Conservation (phyloP, 768 basidiomycete species). For the Tricholoma hemisulphureum region DNA sequence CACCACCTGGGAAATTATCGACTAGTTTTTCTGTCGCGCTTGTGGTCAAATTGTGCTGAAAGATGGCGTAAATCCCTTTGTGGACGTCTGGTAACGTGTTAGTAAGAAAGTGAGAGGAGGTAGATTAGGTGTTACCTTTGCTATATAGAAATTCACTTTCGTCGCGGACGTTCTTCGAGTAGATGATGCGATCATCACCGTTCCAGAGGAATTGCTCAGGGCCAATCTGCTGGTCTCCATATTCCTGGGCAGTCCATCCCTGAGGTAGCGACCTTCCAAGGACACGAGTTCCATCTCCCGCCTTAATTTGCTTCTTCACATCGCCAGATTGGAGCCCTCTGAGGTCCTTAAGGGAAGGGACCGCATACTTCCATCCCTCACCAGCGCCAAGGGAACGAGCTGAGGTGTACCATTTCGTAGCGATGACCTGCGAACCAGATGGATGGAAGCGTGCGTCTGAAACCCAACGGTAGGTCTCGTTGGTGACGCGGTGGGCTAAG, state of each 20-base stretch:
- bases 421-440: slow-evolving; percentile 56
- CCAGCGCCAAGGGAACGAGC: slow-evolving; percentile 64
- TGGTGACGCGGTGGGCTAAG: slow-evolving; percentile 54
- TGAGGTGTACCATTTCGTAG: slow-evolving; percentile 80
- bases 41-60: slow-evolving; percentile 61
- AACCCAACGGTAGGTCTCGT: slow-evolving; percentile 73
- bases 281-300: slow-evolving; percentile 51
- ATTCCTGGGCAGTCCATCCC: slow-evolving; percentile 60
- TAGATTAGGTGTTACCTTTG: slow-evolving; percentile 47
- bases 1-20: slow-evolving; percentile 62
- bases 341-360: slow-evolving; percentile 44
- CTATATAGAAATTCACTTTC: slow-evolving; percentile 52
- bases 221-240: slow-evolving; percentile 70
- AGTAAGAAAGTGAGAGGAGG: background rate
- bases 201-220: slow-evolving; percentile 70
- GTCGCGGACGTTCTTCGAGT: slow-evolving; percentile 63
- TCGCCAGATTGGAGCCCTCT: slow-evolving; percentile 17
- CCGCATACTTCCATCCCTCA: slow-evolving; percentile 68
- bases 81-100: slow-evolving; percentile 54
- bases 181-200: slow-evolving; percentile 57
- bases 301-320: slow-evolving; percentile 26
- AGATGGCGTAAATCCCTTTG: slow-evolving; percentile 68
- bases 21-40: slow-evolving; percentile 53
- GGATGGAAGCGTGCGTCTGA: slow-evolving; percentile 73
- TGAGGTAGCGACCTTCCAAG: slow-evolving; percentile 55